These are phyloP conservation scores for Salvia splendens DNA, from an alignment of 257 asterid genomes.

Conservation along the genomic window DNA sequence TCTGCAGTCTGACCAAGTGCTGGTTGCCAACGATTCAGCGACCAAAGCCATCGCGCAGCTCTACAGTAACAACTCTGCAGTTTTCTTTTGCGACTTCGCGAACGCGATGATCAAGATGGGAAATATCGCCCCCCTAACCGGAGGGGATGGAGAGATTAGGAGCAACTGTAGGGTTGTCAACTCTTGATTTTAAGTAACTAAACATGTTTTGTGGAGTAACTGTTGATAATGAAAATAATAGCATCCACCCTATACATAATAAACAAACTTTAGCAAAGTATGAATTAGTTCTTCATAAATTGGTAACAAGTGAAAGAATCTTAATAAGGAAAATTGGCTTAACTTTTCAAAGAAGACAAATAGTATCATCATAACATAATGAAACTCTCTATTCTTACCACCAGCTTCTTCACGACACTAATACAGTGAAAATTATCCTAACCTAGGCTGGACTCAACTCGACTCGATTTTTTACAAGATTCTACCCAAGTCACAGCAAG, in stretches of 20 bases:
- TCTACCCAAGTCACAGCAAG: conserved; percentile 30
- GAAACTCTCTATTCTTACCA: conserved; percentile 16
- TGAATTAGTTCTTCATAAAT: too few relatives aligned
- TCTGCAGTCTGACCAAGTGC: conserved; percentile 65
- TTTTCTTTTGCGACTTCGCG: conserved; percentile 61
- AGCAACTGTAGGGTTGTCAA: conserved; percentile 60
- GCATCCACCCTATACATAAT: too few relatives aligned
- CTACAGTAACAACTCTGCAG: conserved; percentile 42
- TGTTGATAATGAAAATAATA: too few relatives aligned
- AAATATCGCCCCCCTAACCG: conserved; percentile 54
- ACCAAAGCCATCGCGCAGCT: conserved; percentile 52
- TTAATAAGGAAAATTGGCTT: background rate
- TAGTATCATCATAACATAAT: conserved; percentile 28
- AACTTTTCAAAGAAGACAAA: conserved; percentile 25
- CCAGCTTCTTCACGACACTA: conserved; percentile 26
- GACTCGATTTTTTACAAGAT: conserved; percentile 37
- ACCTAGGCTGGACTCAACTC: conserved; percentile 29
- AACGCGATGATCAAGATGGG: conserved; percentile 78
- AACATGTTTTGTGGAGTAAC: too few relatives aligned
- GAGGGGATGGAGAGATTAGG: conserved; percentile 61
- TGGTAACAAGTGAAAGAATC: conserved; percentile 19
- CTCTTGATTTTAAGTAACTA: background rate
- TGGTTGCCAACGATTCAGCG: conserved; percentile 50
- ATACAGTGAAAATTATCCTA: conserved; percentile 20
- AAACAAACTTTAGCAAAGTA: too few relatives aligned